Base-by-base conservation (phyloP, 1,284 basidiomycete genomes). In the Phellopilus nigrolimitatus region DNA sequence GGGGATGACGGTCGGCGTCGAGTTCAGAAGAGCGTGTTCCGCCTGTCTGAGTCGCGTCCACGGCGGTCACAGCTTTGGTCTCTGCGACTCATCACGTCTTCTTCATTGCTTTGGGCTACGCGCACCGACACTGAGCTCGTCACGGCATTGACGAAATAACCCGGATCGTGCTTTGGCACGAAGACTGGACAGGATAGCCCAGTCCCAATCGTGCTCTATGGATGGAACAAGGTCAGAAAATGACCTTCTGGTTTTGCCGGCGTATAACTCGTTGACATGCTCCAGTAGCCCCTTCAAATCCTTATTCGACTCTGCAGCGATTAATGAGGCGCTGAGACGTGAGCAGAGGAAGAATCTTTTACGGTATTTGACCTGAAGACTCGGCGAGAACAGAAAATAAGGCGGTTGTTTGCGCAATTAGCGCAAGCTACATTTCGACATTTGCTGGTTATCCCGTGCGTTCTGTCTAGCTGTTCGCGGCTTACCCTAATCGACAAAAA, bases 381-480 rank as follows among this genome's bases (percentile, higher is more conserved):
- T 57, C 49, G 54, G 36, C 21, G 24, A 42, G 13, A 37, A 37
- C 65, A 89, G 87, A 73, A 58, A 83, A 91, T 70, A 90, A 89
- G 69, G 82, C 88, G 31, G 82, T 88, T 63, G 85, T 85, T 46
- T 89, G 85, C 65, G 88, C 88, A 47, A 75, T 90, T 58, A 82
- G 84, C 47, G 88, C 88, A 52, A 89, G 87, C 63, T 87, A 88
- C 66, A 79, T 90, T 57, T 89, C 88, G 40, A 91, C 88, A 21
- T 78, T 90, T 61, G 85, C 84, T 57, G 88, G 88, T 49, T 90
- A 90, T 66, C 88, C 88, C 54, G 86, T 88, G 58, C 58, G 82
- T 65, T 38, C 40, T 5, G 53, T 17, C 12, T 19, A 38, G 30
- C 36, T 25, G 28, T 28, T 38, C 30, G 19, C 36, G 6, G n/a